Percentiles rank a stretch among this genome's conserved stretches.
phyloP scores from a whole-genome alignment of 495 filamentous ascomycete genomes.

The Trichoderma erinaceum region DNA sequence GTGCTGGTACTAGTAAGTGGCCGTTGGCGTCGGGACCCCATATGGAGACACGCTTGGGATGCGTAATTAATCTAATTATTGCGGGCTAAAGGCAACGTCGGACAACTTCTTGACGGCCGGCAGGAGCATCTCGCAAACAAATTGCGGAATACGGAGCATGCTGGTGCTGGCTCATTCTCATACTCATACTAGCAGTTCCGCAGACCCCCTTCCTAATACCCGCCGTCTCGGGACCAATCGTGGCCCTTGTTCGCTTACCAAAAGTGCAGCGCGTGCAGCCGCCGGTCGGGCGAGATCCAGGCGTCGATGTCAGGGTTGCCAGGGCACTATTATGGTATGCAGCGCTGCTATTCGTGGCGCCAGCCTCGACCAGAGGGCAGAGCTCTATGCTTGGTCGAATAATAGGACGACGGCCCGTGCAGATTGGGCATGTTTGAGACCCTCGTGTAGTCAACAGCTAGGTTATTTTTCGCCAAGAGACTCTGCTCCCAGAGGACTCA shows the following conservation, averaged over 20 bases:
- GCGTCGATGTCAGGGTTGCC: not conserved
- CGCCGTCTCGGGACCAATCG: not conserved
- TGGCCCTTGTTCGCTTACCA: not conserved
- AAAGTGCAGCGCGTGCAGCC: not conserved
- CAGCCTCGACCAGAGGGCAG: not conserved
- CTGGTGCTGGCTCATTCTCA: not conserved
- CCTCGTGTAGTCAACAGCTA: not conserved
- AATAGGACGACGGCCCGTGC: too few relatives aligned
- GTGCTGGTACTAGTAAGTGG: not conserved
- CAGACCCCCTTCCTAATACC: not conserved
- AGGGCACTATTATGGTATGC: not conserved
- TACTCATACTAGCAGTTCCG: not conserved
- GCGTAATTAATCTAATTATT: too few relatives aligned
- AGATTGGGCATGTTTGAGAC: not conserved
- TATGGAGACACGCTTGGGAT: not conserved
- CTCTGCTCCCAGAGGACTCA: too few relatives aligned
- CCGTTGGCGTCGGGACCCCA: not conserved
- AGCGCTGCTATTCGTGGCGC: not conserved
- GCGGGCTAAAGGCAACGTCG: too few relatives aligned
- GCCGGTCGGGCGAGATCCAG: not conserved
- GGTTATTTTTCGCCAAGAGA: too few relatives aligned
- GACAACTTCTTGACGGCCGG: too few relatives aligned
- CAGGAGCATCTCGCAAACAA: too few relatives aligned
- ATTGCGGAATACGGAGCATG: not conserved
- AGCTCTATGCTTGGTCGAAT: not conserved